Base-by-base conservation (phyloP, 352 stramenopile species). In the Phytophthora cajani region DNA sequence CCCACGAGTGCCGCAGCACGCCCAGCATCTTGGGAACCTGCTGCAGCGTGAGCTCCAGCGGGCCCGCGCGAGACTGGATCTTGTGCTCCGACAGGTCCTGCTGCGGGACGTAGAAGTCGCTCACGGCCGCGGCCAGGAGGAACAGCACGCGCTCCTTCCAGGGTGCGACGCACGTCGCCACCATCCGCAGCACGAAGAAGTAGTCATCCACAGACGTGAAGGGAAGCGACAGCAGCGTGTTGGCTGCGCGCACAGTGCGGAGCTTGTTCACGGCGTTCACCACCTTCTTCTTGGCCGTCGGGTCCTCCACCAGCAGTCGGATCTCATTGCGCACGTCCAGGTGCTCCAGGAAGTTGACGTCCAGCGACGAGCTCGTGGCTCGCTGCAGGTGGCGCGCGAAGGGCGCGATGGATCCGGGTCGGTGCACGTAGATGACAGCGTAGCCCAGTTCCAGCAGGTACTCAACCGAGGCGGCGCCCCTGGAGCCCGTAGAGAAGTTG, bases 161-260 rank as follows among this genome's bases (percentile, higher is more conserved):
- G 17, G 81, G 81, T 30, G 70, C 66, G 8, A 95, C 76, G 53
- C 73, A 77, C 58, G 89, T 78, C 30, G 85, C 91, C 59, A 95
- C 88, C 47, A 96, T 70, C 68, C 91, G 72, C 25, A 99, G 84
- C 67, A 94, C 83, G 60, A 93, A 91, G 64, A 99, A 91, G 78
- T 99, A 99, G 51, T 99, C 97, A 67, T 98, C 91, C 1, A 99
- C 87, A 3, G 96, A 97, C 65, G 89, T 95, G 87, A 98, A 99
- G 0, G 86, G 78, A 27, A 99, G 78, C 25, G 91, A 81, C 40
- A 98, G 79, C 23, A 99, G 76, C 60, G 71, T 67, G 46, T 89
- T 82, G 16, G 56, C 72, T 5, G 79, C 53, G 1, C 75, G 64
- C 1, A 82, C 75, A 8, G 73, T 63, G 32, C 76, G 72, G 54